These are phyloP conservation scores for Penicillium daleae DNA, from an alignment of 495 filamentous ascomycete genomes.

Conservation along the genomic window DNA sequence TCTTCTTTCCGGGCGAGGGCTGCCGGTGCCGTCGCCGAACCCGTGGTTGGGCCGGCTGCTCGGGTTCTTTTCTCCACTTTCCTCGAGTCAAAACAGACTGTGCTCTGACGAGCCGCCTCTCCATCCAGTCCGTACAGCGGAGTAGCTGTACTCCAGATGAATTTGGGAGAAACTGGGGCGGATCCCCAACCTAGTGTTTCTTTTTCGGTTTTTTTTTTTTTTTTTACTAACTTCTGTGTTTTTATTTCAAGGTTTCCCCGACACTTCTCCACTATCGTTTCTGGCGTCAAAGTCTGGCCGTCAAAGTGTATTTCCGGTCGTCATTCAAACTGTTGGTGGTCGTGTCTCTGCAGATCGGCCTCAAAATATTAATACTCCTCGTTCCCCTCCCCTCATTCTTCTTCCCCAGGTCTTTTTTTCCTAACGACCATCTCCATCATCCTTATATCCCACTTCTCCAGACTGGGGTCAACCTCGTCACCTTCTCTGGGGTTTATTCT, in stretches of 20 bases:
- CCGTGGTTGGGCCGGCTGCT: slow-evolving; percentile 15
- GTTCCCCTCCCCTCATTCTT: slow-evolving; percentile 8
- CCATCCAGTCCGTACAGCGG: not conserved
- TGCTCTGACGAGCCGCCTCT: too few relatives aligned
- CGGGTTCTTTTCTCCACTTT: slow-evolving; percentile 12
- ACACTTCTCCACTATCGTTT: slow-evolving; percentile 17
- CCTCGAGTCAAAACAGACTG: slow-evolving; percentile 5
- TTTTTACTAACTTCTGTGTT: too few relatives aligned
- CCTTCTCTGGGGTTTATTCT: not conserved
- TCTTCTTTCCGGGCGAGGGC: slow-evolving; percentile 5
- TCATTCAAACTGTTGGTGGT: slow-evolving; percentile 2
- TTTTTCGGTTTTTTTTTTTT: too few relatives aligned
- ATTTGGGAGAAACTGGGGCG: slow-evolving; percentile 16
- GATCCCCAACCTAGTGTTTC: slow-evolving; percentile 13
- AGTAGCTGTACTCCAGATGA: slow-evolving; percentile 10
- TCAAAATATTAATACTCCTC: slow-evolving; percentile 31
- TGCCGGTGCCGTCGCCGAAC: slow-evolving; percentile 5
- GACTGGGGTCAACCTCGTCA: not conserved
- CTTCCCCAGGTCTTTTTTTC: slow-evolving; percentile 12
- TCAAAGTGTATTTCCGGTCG: slow-evolving; percentile 23
- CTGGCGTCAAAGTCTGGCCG: slow-evolving; percentile 13
- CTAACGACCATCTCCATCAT: slow-evolving; percentile 7
- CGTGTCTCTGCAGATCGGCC: slow-evolving; percentile 12
- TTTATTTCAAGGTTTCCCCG: not conserved
- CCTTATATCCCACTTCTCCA: slow-evolving; percentile 3